Percentiles rank a stretch among this genome's conserved stretches.
Conservation (phyloP, 2,329 filamentous ascomycete genomes). For the Ascochyta viciae-villosae region DNA sequence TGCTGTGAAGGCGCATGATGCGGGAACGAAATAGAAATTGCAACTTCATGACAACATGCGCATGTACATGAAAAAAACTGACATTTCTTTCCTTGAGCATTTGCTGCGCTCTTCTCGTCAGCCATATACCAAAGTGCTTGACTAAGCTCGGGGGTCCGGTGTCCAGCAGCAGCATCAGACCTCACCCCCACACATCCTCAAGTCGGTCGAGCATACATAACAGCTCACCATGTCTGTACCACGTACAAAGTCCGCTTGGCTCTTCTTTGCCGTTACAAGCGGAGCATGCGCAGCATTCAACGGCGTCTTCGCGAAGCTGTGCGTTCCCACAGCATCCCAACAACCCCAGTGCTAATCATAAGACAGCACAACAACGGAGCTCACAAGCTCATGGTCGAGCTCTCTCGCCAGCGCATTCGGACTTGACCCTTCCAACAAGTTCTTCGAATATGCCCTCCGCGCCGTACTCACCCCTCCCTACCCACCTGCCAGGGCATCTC, state of each 20-base stretch:
- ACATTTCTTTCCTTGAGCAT: not conserved
- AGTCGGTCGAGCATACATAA: constrained; percentile 6
- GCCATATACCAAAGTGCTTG: constrained; percentile 1
- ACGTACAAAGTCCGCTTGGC: constrained; percentile 50
- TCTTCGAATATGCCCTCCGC: constrained; percentile 59
- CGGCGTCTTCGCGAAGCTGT: constrained; percentile 85
- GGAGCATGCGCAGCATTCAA: constrained; percentile 82
- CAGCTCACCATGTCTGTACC: constrained; percentile 30
- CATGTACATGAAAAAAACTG: not conserved
- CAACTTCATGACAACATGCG: not conserved
- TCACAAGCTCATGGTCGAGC: constrained; percentile 62
- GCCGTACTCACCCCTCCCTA: constrained; percentile 45
- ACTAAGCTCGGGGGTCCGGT: constrained; percentile 31
- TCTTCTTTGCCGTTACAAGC: constrained; percentile 74
- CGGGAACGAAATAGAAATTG: not conserved
- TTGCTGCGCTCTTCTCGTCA: not conserved
- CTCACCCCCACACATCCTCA: constrained; percentile 1
- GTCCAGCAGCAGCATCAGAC: constrained; percentile 20
- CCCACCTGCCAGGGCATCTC: not conserved
- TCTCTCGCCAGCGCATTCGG: constrained; percentile 58
- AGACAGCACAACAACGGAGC: constrained; percentile 64
- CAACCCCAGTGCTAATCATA: constrained; percentile 16
- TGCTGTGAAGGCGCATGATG: not conserved
- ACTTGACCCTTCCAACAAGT: constrained; percentile 54
- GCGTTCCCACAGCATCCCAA: constrained; percentile 43